Evolutionary conservation across 2,329 filamentous ascomycete genomes (phyloP).

Genomic region (Alternaria conjuncta): DNA sequence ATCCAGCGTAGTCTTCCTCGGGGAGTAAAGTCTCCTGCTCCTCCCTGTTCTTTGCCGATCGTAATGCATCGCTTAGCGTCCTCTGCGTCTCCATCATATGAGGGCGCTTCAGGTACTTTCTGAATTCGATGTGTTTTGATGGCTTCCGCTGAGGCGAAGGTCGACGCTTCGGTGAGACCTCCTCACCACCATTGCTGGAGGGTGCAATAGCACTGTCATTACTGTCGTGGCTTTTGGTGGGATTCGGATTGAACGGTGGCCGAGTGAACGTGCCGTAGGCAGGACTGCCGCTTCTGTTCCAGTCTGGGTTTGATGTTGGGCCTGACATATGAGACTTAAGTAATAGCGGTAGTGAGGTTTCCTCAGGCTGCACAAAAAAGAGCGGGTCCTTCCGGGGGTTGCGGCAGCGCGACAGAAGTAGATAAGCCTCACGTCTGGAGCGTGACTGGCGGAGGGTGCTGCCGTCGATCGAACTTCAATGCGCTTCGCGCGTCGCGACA

Average conservation of each 20-base stretch:
- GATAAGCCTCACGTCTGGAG: slow-evolving; percentile 10
- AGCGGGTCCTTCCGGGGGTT: slow-evolving; percentile 6
- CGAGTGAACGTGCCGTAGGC: slow-evolving; percentile 34
- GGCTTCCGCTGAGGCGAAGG: slow-evolving; percentile 23
- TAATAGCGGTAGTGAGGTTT: background rate
- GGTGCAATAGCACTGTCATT: slow-evolving; percentile 24
- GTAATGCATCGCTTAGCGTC: slow-evolving; percentile 47
- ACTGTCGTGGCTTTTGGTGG: slow-evolving; percentile 20
- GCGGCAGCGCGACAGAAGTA: background rate
- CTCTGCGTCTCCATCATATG: slow-evolving; percentile 41
- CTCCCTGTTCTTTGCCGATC: slow-evolving; percentile 52
- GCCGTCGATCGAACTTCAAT: slow-evolving; percentile 1
- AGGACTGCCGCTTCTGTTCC: slow-evolving; percentile 26
- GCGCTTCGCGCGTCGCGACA: background rate
- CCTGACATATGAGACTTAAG: slow-evolving; percentile 31
- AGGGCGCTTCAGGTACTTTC: slow-evolving; percentile 42
- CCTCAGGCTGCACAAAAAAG: background rate
- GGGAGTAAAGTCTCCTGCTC: slow-evolving; percentile 57
- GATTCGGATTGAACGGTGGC: slow-evolving; percentile 21
- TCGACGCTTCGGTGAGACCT: slow-evolving; percentile 28
- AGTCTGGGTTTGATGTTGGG: slow-evolving; percentile 35
- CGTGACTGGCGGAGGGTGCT: slow-evolving; percentile 4
- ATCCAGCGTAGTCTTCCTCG: slow-evolving; percentile 53
- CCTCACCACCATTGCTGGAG: slow-evolving; percentile 25
- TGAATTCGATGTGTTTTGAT: slow-evolving; percentile 41